Evolutionary conservation across 495 filamentous ascomycete genomes (phyloP), one percentile per base, ranked within the genome.

Genomic region (Pyronema domesticum): DNA sequence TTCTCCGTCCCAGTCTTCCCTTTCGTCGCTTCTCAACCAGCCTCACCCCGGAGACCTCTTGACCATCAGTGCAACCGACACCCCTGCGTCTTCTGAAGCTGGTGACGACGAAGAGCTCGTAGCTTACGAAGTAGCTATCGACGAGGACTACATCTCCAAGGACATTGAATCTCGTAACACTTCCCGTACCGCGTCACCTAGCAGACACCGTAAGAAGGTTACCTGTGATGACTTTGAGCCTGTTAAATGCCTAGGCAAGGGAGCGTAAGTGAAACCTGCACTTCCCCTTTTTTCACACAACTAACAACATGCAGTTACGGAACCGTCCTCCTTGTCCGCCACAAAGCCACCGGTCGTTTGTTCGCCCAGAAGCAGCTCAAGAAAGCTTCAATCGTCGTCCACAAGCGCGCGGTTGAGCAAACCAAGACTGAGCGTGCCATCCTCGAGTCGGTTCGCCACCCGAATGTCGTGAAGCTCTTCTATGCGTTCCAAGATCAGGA

Each of bases 341-440:
- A 98, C 66, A 77, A 74, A 37, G 65, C 79, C 15, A 95, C 89
- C 0, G 89, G 89, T 14, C 83, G 86, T 43, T 78, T 98, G 3
- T 98, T 84, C 64, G 93, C 91, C 1, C 91, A 98, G 72, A 98
- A 98, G 71, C 93, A 96, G 71, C 89, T 98, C 70, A 85, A 87
- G 64, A 98, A 98, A 67, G 91, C 91, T 0, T 89, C 86, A 0
- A 69, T 96, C 42, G 82, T 85, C 6, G 85, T 95, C 9, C 85
- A 91, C 68, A 95, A 95, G 72, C 83, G 84, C 58, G 74, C 95
- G 10, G 75, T 96, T 40, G 91, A 95, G 70, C 91, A 98, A 67
- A 95, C 91, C 39, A 93, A 93, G 73, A 95, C 91, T 9, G 91
- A 98, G 69, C 85, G 91, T 39, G 78, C 78, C 52, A 93, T 98